Conservation (phyloP, 257 asterid species). For the Solanum peruvianum region DNA sequence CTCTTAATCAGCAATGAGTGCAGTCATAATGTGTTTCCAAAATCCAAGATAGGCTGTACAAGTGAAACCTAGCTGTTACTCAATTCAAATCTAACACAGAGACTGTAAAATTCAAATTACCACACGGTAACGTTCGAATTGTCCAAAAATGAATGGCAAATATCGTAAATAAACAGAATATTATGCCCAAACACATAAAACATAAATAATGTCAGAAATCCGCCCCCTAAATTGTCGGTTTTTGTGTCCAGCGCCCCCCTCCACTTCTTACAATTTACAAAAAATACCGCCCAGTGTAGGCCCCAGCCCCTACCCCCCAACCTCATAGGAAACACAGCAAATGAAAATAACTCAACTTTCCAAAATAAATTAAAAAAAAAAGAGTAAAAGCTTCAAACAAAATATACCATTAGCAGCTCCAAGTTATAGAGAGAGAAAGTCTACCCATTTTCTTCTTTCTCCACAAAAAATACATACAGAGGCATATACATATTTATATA, state of each 20-base stretch:
- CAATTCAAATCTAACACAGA: background rate
- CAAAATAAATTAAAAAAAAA: background rate
- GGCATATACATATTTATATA: background rate
- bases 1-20: background rate
- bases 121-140: background rate
- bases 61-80: background rate
- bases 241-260: slow-evolving; percentile 1
- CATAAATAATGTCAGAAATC: background rate
- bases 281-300: background rate
- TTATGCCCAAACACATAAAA: background rate
- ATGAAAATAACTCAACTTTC: background rate
- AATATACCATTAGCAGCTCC: background rate
- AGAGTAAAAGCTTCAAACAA: background rate
- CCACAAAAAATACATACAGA: background rate
- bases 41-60: background rate
- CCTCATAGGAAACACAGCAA: background rate
- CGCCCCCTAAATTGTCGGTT: slow-evolving; percentile 1
- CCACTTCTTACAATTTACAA: background rate
- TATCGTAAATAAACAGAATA: background rate
- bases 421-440: background rate
- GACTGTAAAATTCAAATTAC: background rate
- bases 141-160: background rate
- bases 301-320: slow-evolving; percentile 7
- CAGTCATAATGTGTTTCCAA: background rate
- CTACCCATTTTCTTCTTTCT: background rate